Percentiles rank a stretch among this genome's conserved stretches.
phyloP scores from a whole-genome alignment of 2,329 filamentous ascomycete genomes.

The Colletotrichum coccodes region DNA sequence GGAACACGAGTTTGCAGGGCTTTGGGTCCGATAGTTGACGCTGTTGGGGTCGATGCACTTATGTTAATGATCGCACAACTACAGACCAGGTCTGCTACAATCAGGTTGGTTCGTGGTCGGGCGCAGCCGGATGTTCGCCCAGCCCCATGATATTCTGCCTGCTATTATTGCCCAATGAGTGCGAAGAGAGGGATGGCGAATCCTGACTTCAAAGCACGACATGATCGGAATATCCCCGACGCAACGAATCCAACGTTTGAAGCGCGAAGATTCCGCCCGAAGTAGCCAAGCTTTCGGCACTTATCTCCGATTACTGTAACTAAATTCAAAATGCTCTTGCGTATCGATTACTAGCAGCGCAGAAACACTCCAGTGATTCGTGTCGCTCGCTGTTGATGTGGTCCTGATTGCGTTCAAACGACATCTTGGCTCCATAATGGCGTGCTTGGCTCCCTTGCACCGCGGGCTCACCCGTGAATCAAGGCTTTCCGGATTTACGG shows the following conservation, averaged over 20 bases:
- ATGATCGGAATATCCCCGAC: constrained; percentile 13
- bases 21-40: too few species aligned
- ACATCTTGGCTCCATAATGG: constrained; percentile 25
- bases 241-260: neutral
- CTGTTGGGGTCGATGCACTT: neutral
- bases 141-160: neutral
- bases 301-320: neutral
- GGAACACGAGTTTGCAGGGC: too few species aligned
- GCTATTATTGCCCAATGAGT: neutral
- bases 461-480: neutral
- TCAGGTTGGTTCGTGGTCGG: constrained; percentile 1
- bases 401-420: constrained; percentile 1
- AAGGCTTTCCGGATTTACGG: neutral
- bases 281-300: neutral
- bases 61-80: neutral
- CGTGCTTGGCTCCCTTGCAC: constrained; percentile 15
- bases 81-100: neutral
- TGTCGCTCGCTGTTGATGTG: neutral
- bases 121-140: neutral
- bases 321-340: neutral
- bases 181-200: neutral
- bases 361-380: neutral
- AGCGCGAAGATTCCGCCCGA: neutral
- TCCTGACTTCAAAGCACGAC: constrained; percentile 16
- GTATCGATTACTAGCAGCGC: neutral